Base-by-base conservation (phyloP, 2,329 filamentous ascomycete genomes). In the Podosphaera aphanis region DNA sequence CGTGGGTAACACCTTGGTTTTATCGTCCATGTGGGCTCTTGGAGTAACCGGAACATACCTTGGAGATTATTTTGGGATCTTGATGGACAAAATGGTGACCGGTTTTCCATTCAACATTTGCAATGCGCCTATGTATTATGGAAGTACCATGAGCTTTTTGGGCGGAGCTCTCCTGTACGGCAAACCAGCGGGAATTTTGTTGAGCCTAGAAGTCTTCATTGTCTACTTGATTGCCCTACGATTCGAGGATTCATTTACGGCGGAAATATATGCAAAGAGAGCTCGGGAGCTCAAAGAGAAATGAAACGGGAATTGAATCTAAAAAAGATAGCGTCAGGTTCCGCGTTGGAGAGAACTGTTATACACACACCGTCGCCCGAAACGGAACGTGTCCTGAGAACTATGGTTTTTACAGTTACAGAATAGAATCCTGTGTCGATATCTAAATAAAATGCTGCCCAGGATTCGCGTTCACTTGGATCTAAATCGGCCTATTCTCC, bases 51-150 rank as follows among this genome's bases (percentile, higher is more conserved):
- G 90, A 51, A 98, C 90, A 33, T 98, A 94, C 61, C 69, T 98
- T 31, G 90, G 90, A 55, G 90, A 98, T 67, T 98, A 98, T 69
- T 98, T 95, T 60, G 90, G 90, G 55, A 94, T 95, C 61, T 70
- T 98, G 53, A 93, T 94, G 85, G 88, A 95, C 60, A 67, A 79
- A 54, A 88, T 88, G 57, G 86, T 98, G 45, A 93, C 85, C 11
- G 80, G 83, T 13, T 98, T 98, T 61, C 90, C 90, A 2, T 98
- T 98, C 71, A 95, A 82, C 63, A 71, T 95, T 49, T 86, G 79
- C 46, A 74, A 76, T 52, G 80, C 84, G 45, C 90, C 90, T 50
- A 98, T 98, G 90, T 98, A 98, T 68, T 82, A 85, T 66, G 90
- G 90, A 48, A 84, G 79, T 50, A 90, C 88, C 20, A 70, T 93